Evolutionary conservation across 129 eudicot genomes (phyloP), one percentile per base, ranked within the genome.

Genomic region (Dittrichia graveolens): DNA sequence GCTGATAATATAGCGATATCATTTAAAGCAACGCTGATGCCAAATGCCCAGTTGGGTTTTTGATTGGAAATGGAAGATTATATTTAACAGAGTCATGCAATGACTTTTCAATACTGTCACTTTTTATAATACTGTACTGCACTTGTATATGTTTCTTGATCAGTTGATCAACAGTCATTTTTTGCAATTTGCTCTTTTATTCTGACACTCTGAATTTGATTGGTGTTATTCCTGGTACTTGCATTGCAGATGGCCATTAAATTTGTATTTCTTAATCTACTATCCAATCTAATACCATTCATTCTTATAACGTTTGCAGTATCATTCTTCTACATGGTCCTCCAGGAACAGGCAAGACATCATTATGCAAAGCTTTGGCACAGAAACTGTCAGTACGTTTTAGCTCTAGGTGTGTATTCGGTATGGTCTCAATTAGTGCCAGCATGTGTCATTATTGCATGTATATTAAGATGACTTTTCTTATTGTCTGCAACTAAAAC

Each of bases 301-400:
- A 9, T 74, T 57, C 61, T 65, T 61, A 7, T 47, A 80, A 71
- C 7, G n/a, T 74, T 71, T 73, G 80, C 87, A 94, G 98, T 77
- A 94, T 94, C 19, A 75, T 94, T 81, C 96, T 94, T 79, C 86
- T 94, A 70, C 98, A 94, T 83, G 98, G 98, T 72, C 98, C 98
- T 73, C 98, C 98, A 24, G 98, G 98, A 66, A 94, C 98, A 58
- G 98, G 98, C 56, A 94, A 94, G 81, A 94, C 98, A 53, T 94
- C 98, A 47, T 67, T 94, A 66, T 94, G 98, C 90, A 94, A 94
- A 81, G 98, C 98, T 16, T 66, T 94, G 79, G 98, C 98, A 65
- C 98, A 94, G 58, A 94, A 94, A 80, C 90, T 94, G 73, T 88
- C 98, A 31, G 88, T 94, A 75, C 96, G 95, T 72, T 88, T 94